phyloP scores from a whole-genome alignment of 371 early-diverging fungal species.

The Actinomortierella ambigua region DNA sequence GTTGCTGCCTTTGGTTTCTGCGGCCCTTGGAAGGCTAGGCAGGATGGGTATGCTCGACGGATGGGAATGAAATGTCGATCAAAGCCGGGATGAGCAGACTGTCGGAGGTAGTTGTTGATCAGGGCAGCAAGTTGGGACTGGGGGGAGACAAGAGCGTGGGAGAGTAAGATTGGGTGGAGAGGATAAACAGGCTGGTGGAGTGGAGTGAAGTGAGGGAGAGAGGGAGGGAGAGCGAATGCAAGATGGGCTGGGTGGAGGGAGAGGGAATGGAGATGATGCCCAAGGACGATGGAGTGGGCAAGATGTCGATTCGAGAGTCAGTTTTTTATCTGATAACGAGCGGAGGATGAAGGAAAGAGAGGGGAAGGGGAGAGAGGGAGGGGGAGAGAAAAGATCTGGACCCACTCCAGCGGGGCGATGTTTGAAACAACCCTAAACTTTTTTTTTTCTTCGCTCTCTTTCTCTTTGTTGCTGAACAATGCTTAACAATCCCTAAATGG shows the following conservation, averaged over 20 bases:
- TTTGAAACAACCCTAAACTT: no score
- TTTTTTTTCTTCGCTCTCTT: background rate
- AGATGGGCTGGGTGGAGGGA: background rate
- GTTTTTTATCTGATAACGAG: no score
- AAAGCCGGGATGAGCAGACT: no score
- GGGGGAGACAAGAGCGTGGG: background rate
- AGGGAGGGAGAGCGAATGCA: background rate
- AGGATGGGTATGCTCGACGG: no score
- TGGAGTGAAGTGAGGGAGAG: background rate
- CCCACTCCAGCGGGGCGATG: background rate
- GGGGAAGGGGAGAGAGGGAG: background rate
- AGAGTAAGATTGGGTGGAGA: background rate
- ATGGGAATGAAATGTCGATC: no score
- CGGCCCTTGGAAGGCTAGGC: no score
- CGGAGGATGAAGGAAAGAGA: conserved; percentile 7
- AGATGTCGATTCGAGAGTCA: no score
- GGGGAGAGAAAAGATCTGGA: background rate
- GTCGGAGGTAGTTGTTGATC: no score
- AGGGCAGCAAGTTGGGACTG: background rate
- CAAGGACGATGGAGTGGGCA: no score
- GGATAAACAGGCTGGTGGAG: background rate
- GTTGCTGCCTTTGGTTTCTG: no score
- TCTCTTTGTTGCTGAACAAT: background rate
- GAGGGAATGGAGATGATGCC: background rate
- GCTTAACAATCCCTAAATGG: no score